Percentiles rank a stretch among this genome's conserved stretches.
These are phyloP conservation scores for Fragaria vesca DNA, from an alignment of 306 rosid species.

Conservation along the genomic window DNA sequence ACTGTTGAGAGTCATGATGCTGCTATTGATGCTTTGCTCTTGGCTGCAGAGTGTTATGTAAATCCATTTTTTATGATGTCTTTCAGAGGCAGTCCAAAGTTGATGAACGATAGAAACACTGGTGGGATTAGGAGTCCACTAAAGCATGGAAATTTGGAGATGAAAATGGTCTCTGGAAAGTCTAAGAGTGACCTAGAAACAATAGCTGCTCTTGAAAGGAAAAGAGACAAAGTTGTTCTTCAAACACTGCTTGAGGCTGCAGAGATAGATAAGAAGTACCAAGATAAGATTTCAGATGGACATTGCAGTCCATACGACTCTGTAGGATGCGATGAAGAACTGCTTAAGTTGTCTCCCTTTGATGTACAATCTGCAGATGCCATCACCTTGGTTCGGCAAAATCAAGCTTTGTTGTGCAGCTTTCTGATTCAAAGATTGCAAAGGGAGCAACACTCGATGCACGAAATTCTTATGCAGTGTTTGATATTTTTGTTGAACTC, in stretches of 20 bases:
- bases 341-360: constrained; percentile 52
- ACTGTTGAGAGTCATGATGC: constrained; percentile 85
- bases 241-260: constrained; percentile 84
- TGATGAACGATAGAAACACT: constrained; percentile 35
- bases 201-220: constrained; percentile 62
- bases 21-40: constrained; percentile 83
- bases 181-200: constrained; percentile 52
- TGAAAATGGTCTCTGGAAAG: constrained; percentile 44
- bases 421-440: constrained; percentile 64
- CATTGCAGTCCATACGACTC: constrained; percentile 38
- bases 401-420: constrained; percentile 75
- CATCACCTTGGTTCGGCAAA: constrained; percentile 83
- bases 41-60: constrained; percentile 93
- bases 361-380: constrained; percentile 77
- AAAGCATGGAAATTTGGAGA: constrained; percentile 36
- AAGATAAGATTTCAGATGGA: constrained; percentile 43
- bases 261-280: constrained; percentile 72
- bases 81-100: constrained; percentile 45
- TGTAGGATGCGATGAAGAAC: constrained; percentile 62
- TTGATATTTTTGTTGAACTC: constrained; percentile 74
- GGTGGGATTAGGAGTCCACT: constrained; percentile 34
- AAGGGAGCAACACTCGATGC: constrained; percentile 68
- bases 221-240: constrained; percentile 78
- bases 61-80: constrained; percentile 83
- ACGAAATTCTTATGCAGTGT: constrained; percentile 88